Evolutionary conservation across 2,329 filamentous ascomycete species (phyloP), one percentile per base, ranked within the genome.

Genomic region (Westerdykella sp.): DNA sequence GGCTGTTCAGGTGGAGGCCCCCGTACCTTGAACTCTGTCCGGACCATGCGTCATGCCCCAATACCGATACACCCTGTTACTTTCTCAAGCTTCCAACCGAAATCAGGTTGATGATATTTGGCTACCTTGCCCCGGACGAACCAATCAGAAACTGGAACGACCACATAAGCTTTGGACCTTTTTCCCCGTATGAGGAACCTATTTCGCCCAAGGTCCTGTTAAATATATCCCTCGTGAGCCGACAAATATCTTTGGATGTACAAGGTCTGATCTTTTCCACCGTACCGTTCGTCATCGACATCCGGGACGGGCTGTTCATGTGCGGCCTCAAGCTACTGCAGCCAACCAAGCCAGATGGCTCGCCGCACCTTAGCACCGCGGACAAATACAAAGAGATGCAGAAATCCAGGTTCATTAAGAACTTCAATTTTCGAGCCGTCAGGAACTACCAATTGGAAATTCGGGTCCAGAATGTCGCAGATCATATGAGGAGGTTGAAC

Each of bases 401-500:
- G n/a, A 47, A 53, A 14, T 28, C 11, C 9, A 49, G 44, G 5
- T 63, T 66, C 31, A 34, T 65, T 2, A 54, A 43, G 5, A 47
- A 44, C 4, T 65, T 66, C 36, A 47, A 60, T 28, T 66, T 55
- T 47, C 40, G 43, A 0, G 43, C 53, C 2, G 61, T 61, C 15
- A 66, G 60, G 23, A 65, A 66, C 18, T 66, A 65, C 40, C 50
- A 54, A 11, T 53, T 66, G 9, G 54, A 62, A 30, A 63, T 66
- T 6, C 32, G 58, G 10, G 50, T 65, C 1, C 58, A 65, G 36
- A 62, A 61, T 15, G 50, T 50, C 39, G 42, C 42, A 14, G 39
- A 43, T 6, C 39, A 42, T 2, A 22, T 34, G 4, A 16, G 15
- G 11, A n/a, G 6, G 10, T 22, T 30, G 22, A 30, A 11, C 10